phyloP scores from a whole-genome alignment of 2,329 filamentous ascomycete genomes.

The Neofusicoccum parvum region DNA sequence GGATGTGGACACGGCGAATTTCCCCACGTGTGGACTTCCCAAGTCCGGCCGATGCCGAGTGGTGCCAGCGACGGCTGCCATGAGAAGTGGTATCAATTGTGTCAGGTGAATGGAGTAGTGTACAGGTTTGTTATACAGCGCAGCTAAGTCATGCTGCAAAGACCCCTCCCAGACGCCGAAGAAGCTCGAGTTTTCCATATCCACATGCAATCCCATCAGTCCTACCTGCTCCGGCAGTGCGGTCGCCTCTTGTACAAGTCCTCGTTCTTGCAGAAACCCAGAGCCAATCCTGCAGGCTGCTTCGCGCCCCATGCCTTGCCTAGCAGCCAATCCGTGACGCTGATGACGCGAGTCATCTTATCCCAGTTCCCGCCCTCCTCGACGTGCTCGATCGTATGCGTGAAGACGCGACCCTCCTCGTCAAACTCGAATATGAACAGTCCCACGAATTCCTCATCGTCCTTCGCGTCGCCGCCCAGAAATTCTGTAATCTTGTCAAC shows the following conservation, averaged over 20 bases:
- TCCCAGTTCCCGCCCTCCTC: constrained; percentile 85
- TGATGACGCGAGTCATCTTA: constrained; percentile 80
- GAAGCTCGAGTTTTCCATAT: neutral
- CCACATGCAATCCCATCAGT: constrained; percentile 21
- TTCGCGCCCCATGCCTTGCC: constrained; percentile 68
- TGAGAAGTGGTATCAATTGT: neutral
- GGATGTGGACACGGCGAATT: constrained; percentile 3
- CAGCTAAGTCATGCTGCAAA: neutral
- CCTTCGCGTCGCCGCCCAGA: constrained; percentile 53
- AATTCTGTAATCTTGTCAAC: constrained; percentile 59
- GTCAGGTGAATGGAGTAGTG: constrained; percentile 5
- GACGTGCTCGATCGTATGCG: constrained; percentile 91
- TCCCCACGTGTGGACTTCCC: neutral
- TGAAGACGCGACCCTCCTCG: constrained; percentile 76
- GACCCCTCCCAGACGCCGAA: neutral
- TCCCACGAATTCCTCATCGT: constrained; percentile 75
- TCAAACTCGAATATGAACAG: constrained; percentile 97
- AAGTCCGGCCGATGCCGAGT: constrained; percentile 6
- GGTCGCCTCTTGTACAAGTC: constrained; percentile 33
- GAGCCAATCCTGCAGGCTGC: constrained; percentile 24
- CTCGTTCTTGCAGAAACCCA: constrained; percentile 22
- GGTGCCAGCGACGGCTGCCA: neutral
- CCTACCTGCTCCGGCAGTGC: constrained; percentile 9
- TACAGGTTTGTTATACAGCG: constrained; percentile 8
- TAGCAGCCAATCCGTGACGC: constrained; percentile 90